Evolutionary conservation across 352 stramenopile species (phyloP).

Genomic region (Phytopythium cucurbitacearum): DNA sequence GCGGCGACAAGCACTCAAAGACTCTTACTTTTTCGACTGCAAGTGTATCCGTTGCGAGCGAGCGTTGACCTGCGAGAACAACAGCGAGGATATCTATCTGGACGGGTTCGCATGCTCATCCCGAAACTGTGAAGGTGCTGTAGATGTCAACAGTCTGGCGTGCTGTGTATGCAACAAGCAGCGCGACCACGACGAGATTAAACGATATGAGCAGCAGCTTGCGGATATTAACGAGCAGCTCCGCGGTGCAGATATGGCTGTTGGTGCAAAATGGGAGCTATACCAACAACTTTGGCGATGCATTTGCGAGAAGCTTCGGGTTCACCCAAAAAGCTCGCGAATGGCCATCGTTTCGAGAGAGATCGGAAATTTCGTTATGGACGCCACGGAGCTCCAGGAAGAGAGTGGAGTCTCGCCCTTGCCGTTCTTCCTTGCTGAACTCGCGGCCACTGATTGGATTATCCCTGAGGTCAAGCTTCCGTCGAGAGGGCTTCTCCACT

Average conservation of each 20-base stretch:
- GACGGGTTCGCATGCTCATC: conserved; percentile 25
- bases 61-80: conserved; percentile 3
- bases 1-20: conserved; percentile 27
- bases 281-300: conserved; percentile 24
- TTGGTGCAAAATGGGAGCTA: conserved; percentile 19
- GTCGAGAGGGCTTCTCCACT: conserved; percentile 34
- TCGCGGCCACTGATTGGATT: conserved; percentile 36
- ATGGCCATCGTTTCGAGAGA: conserved; percentile 26
- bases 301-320: conserved; percentile 8
- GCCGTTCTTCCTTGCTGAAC: conserved; percentile 22
- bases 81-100: conserved; percentile 34
- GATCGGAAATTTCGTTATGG: conserved; percentile 36
- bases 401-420: conserved; percentile 11
- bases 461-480: conserved; percentile 30
- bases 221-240: conserved; percentile 6
- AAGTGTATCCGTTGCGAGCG: conserved; percentile 27
- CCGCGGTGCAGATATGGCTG: neutral
- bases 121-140: conserved; percentile 13
- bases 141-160: conserved; percentile 5
- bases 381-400: neutral
- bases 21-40: conserved; percentile 76
- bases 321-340: conserved; percentile 28
- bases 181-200: conserved; percentile 6
- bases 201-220: conserved; percentile 11
- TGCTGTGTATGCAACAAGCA: conserved; percentile 22